Evolutionary conservation across 2,329 filamentous ascomycete species (phyloP).

Genomic region (Karstenula rhodostoma): DNA sequence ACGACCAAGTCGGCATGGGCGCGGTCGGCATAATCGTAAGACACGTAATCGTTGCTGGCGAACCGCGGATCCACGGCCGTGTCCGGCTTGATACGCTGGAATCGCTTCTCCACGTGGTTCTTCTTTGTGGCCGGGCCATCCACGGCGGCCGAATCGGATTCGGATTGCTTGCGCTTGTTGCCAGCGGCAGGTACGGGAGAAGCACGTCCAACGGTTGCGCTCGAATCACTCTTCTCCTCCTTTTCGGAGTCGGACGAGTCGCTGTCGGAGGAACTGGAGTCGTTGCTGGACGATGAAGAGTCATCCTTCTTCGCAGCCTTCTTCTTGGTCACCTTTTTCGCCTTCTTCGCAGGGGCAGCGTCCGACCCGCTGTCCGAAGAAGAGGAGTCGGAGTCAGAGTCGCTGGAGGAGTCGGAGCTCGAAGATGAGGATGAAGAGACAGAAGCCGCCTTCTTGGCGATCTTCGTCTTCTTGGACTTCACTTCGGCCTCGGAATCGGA

Average conservation of each 20-base stretch:
- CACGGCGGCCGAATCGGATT: constrained; percentile 36
- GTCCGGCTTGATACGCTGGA: constrained; percentile 77
- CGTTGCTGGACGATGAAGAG: constrained; percentile 31
- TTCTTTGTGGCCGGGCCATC: constrained; percentile 44
- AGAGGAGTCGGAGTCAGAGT: constrained; percentile 35
- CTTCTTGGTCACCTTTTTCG: constrained; percentile 28
- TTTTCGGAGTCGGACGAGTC: constrained; percentile 30
- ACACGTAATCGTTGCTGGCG: constrained; percentile 80
- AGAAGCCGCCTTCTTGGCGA: constrained; percentile 26
- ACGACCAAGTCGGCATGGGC: constrained; percentile 89
- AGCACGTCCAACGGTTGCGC: constrained; percentile 43
- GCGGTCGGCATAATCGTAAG: constrained; percentile 86
- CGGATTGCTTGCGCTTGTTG: constrained; percentile 54
- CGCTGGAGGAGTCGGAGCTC: constrained; percentile 38
- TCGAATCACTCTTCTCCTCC: constrained; percentile 54
- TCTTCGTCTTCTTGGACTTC: constrained; percentile 15
- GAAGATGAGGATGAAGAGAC: constrained; percentile 41
- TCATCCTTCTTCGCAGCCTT: constrained; percentile 15
- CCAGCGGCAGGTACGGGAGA: constrained; percentile 42
- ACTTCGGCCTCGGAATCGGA: constrained; percentile 33
- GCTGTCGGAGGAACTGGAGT: constrained; percentile 30
- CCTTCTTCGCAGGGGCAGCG: constrained; percentile 19
- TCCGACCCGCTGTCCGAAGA: constrained; percentile 34
- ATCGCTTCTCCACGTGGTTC: constrained; percentile 62
- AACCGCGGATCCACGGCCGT: constrained; percentile 73